These are phyloP conservation scores for Fusarium decemcellulare DNA, from an alignment of 2,329 filamentous ascomycete genomes.

Conservation along the genomic window DNA sequence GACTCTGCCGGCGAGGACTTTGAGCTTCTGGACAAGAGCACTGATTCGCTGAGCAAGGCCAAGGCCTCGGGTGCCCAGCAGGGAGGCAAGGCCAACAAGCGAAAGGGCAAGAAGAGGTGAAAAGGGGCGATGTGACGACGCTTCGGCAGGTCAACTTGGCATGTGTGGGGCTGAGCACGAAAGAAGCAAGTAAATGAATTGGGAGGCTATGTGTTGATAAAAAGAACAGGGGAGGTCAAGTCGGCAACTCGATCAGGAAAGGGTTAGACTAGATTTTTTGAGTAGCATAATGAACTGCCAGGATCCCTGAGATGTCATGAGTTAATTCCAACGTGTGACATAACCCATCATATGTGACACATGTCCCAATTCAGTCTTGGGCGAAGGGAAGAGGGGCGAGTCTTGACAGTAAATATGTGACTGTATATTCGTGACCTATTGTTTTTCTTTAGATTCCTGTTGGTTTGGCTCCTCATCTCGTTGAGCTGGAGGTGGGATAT, in stretches of 20 bases:
- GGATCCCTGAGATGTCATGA: neutral
- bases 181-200: neutral
- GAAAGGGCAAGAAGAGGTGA: conserved; percentile 69
- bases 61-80: conserved; percentile 65
- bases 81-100: conserved; percentile 64
- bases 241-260: conserved; percentile 7
- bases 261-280: neutral
- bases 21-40: conserved; percentile 74
- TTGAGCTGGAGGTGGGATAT: conserved; percentile 5
- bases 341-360: too few relatives aligned
- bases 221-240: conserved; percentile 7
- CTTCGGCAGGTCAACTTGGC: conserved; percentile 2
- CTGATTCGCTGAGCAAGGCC: conserved; percentile 66
- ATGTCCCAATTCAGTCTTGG: too few relatives aligned
- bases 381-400: too few relatives aligned
- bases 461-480: conserved; percentile 18
- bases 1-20: conserved; percentile 73
- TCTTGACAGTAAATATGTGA: too few relatives aligned
- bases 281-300: neutral
- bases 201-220: conserved; percentile 11
- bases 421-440: neutral
- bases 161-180: conserved; percentile 14
- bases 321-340: too few relatives aligned
- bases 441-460: neutral
- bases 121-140: neutral